Base-by-base conservation (phyloP, 2,329 filamentous ascomycete species). In the Verticillium tricorpus region DNA sequence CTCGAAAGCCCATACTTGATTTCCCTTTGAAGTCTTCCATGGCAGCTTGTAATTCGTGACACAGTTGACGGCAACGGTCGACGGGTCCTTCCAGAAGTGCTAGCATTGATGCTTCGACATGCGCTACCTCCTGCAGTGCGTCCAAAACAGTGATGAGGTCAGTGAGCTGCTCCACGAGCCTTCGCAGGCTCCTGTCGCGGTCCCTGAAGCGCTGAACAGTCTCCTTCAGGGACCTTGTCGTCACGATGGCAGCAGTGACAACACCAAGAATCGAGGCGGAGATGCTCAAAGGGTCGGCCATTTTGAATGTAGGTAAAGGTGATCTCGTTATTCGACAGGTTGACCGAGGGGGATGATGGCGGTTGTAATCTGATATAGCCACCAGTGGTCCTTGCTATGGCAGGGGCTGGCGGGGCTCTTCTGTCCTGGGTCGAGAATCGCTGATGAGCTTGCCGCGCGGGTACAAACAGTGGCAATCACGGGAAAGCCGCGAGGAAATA, bases 51-150 rank as follows among this genome's bases (percentile, higher is more conserved):
- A 77, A 77, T 12, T 77, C 75, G 59, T 62, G 60, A 64, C 73
- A 77, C 61, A 77, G 57, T 63, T 73, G 66, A 63, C 63, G 70
- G 67, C 75, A 78, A 66, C 73, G 72, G 54, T 65, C 62, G 63
- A 77, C 67, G 63, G 75, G 75, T 55, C 69, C 72, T 67, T 71
- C 45, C 15, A 78, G 69, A 64, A 77, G 73, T 34, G 57, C 62
- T 56, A 73, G 59, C 61, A 72, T 67, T 58, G 70, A 69, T 40
- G 59, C 60, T 40, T 72, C 71, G 32, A 45, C 56, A 65, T 66
- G 64, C 37, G 62, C 61, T 54, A 66, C 70, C 55, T 67, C 65
- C 62, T 69, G 31, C 52, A 77, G 67, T 28, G 65, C 65, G 50
- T 67, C 65, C 60, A 77, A 66, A 65, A 76, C 73, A 22, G 66